Percentiles rank a stretch among this genome's conserved stretches.
Conservation (phyloP, 805 yeast species). For the Torulaspora franciscae region DNA sequence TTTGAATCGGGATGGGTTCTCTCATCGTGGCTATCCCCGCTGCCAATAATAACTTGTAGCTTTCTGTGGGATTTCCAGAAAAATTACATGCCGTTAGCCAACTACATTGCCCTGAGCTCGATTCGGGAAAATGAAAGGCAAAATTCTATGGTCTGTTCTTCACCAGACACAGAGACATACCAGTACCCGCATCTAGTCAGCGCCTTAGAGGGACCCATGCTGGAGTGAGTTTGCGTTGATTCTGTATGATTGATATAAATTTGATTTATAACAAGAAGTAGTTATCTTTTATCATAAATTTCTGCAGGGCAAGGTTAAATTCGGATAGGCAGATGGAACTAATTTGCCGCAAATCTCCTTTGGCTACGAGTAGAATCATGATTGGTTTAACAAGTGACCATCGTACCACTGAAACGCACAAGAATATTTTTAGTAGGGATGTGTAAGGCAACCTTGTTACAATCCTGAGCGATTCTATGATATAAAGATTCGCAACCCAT, state of each 20-base stretch:
- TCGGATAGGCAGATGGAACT: conserved; percentile 9
- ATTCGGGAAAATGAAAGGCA: conserved; percentile 47
- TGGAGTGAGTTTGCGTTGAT: conserved; percentile 35
- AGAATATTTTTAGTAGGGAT: conserved; percentile 19
- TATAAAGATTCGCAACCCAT: conserved; percentile 54
- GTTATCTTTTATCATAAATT: conserved; percentile 10
- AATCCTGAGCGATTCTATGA: conserved; percentile 58
- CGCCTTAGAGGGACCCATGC: conserved; percentile 80
- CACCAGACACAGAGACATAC: conserved; percentile 46
- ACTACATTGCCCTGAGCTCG: conserved; percentile 83
- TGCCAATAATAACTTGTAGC: conserved; percentile 63
- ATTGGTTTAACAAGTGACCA: conserved; percentile 21
- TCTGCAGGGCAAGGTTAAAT: conserved; percentile 10
- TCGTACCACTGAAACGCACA: conserved; percentile 18
- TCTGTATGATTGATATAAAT: neutral
- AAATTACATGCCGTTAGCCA: conserved; percentile 72
- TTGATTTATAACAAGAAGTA: conserved; percentile 5
- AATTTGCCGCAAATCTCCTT: conserved; percentile 9
- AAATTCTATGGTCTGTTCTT: conserved; percentile 20
- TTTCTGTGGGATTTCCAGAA: conserved; percentile 77
- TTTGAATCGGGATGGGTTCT: conserved; percentile 73
- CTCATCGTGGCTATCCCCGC: conserved; percentile 67
- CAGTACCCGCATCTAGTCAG: conserved; percentile 69
- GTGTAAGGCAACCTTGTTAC: conserved; percentile 36
- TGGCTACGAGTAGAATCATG: conserved; percentile 21